Conservation (phyloP, 441 rosid species). For the Populus hybrid region DNA sequence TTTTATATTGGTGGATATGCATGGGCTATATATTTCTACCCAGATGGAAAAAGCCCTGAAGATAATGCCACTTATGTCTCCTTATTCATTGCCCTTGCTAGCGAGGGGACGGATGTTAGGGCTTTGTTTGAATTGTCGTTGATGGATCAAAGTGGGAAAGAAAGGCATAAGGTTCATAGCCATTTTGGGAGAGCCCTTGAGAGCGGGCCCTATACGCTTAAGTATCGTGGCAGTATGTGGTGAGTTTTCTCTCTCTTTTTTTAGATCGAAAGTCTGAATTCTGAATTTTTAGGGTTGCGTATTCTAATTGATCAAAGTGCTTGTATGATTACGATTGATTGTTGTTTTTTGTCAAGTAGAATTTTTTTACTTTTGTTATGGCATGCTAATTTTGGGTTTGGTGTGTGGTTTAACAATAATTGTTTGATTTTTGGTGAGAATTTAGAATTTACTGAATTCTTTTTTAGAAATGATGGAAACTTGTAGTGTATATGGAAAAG, state of each 20-base stretch:
- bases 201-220: constrained; percentile 91
- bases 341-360: not conserved
- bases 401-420: not conserved
- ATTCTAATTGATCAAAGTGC: not conserved
- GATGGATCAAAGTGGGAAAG: constrained; percentile 92
- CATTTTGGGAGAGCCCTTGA: constrained; percentile 95
- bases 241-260: constrained; percentile 27
- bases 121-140: constrained; percentile 92
- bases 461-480: not conserved
- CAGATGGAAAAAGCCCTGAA: constrained; percentile 94
- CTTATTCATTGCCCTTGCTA: constrained; percentile 84
- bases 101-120: constrained; percentile 92
- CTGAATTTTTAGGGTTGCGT: not conserved
- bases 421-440: not conserved
- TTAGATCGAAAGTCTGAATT: not conserved
- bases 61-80: constrained; percentile 82
- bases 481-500: not conserved
- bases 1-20: constrained; percentile 82
- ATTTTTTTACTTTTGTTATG: not conserved
- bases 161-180: constrained; percentile 81
- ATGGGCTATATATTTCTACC: constrained; percentile 97
- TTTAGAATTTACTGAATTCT: not conserved
- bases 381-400: not conserved
- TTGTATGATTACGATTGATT: not conserved
- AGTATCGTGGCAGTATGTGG: constrained; percentile 99